Evolutionary conservation across 768 basidiomycete species (phyloP).

Genomic region (Mycena epipterygia): DNA sequence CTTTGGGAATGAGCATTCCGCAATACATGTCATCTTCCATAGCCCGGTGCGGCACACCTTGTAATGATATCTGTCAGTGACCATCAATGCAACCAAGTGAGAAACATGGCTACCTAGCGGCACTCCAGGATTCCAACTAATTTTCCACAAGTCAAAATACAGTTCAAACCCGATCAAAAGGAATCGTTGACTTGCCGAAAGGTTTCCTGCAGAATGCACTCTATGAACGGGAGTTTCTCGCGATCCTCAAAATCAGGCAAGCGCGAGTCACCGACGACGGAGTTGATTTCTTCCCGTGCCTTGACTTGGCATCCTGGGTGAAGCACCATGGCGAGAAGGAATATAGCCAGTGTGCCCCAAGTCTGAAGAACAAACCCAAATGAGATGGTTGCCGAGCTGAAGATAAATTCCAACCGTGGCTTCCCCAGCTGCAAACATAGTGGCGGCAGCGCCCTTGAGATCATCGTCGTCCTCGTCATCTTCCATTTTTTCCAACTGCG

Average conservation of each 20-base stretch:
- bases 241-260: conserved; percentile 44
- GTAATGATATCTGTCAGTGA: not conserved
- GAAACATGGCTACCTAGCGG: not conserved
- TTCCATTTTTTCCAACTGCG: not conserved
- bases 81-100: not conserved
- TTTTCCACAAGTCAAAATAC: not conserved
- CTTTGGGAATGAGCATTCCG: conserved; percentile 52
- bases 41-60: conserved; percentile 47
- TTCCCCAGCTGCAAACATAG: conserved; percentile 32
- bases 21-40: conserved; percentile 50
- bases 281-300: conserved; percentile 49
- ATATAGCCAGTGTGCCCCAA: conserved; percentile 22
- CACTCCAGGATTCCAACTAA: conserved; percentile 2
- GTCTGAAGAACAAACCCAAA: not conserved
- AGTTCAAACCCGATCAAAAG: not conserved
- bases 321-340: conserved; percentile 48
- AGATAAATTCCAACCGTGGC: conserved; percentile 51
- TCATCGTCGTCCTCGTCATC: not conserved
- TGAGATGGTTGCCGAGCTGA: not conserved
- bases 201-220: conserved; percentile 14
- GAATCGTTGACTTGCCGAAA: not conserved
- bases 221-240: conserved; percentile 38
- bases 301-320: conserved; percentile 48
- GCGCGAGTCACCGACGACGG: conserved; percentile 42
- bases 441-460: conserved; percentile 9